Base-by-base conservation (phyloP, 139 green algal genomes). In the Chlorella sp. region DNA sequence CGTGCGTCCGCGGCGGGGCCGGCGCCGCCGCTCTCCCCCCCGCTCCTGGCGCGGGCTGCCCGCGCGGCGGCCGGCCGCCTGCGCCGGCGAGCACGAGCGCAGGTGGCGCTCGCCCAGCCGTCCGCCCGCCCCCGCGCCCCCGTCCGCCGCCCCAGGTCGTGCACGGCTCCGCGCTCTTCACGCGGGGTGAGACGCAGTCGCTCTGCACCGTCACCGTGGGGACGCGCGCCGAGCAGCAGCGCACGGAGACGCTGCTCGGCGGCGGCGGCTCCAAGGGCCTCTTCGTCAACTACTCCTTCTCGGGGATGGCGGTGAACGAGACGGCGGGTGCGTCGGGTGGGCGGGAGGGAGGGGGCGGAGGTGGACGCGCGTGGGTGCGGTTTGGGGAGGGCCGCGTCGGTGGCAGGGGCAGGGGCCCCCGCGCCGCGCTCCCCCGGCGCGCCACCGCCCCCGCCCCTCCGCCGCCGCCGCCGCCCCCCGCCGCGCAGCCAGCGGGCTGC, bases 161-260 rank as follows among this genome's bases (percentile, higher is more conserved):
- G 46, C 90, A 95, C 73, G 90, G 90, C n/a, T 91, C 86, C 3
- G 83, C 80, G 0, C 65, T 92, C 43, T 98, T 99, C 82, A 98
- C 91, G 5, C 87, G 94, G 8, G 96, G 96, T 4, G 94, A 98
- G 84, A 99, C 95, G 42, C 95, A 98, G 89, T 86, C 87, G 15
- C 60, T 97, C 48, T 85, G 76, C 35, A 81, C 83, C 8, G 83
- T 69, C 42, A 94, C 89, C 0, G 71, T 94, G 17, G 88, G 82
- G 23, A 55, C 41, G 5, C 50, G 43, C 0, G 41, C 51, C 5
- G 70, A 79, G 21, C 45, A 67, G 38, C 73, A 65, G 65, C 55
- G 41, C 15, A 72, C 46, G 11, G 79, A 84, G 45, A 46, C 33
- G 35, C 38, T 82, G 31, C 19, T 79, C 21, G 76, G 43, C 17